These are phyloP conservation scores for Ogataea chonburiensis DNA, from an alignment of 805 yeast species.

Conservation along the genomic window DNA sequence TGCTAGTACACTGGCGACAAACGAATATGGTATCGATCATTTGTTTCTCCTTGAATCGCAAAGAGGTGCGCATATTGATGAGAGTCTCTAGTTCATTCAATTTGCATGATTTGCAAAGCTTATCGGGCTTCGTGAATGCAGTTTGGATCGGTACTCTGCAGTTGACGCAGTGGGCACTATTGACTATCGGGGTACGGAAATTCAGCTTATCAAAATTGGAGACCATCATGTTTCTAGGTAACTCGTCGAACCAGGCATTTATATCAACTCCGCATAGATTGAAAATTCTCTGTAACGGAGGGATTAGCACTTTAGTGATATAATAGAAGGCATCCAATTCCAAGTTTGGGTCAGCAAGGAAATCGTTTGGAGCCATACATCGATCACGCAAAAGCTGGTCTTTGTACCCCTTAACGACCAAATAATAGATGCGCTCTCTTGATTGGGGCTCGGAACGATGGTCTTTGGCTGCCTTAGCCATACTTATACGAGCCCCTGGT, in stretches of 20 bases:
- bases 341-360: slow-evolving; percentile 41
- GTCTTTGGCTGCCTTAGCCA: slow-evolving; percentile 59
- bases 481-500: slow-evolving; percentile 88
- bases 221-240: slow-evolving; percentile 45
- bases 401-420: slow-evolving; percentile 57
- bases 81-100: slow-evolving; percentile 38
- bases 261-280: slow-evolving; percentile 81
- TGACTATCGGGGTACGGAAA: slow-evolving; percentile 23
- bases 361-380: slow-evolving; percentile 75
- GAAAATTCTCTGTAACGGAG: slow-evolving; percentile 85
- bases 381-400: slow-evolving; percentile 71
- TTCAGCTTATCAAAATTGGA: slow-evolving; percentile 15
- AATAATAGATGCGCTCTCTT: slow-evolving; percentile 82
- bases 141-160: slow-evolving; percentile 24
- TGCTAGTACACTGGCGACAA: slow-evolving; percentile 39
- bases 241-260: slow-evolving; percentile 67
- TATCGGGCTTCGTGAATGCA: slow-evolving; percentile 3
- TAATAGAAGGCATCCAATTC: slow-evolving; percentile 81
- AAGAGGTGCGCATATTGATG: slow-evolving; percentile 30
- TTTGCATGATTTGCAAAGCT: slow-evolving; percentile 38
- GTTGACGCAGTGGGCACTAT: slow-evolving; percentile 30
- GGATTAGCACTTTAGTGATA: slow-evolving; percentile 77
- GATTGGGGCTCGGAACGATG: slow-evolving; percentile 81
- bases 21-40: slow-evolving; percentile 31
- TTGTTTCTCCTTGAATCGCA: slow-evolving; percentile 29